Percentiles rank a stretch among this genome's conserved stretches.
phyloP scores from a whole-genome alignment of 2,329 filamentous ascomycete genomes.

The Fusarium buharicum region DNA sequence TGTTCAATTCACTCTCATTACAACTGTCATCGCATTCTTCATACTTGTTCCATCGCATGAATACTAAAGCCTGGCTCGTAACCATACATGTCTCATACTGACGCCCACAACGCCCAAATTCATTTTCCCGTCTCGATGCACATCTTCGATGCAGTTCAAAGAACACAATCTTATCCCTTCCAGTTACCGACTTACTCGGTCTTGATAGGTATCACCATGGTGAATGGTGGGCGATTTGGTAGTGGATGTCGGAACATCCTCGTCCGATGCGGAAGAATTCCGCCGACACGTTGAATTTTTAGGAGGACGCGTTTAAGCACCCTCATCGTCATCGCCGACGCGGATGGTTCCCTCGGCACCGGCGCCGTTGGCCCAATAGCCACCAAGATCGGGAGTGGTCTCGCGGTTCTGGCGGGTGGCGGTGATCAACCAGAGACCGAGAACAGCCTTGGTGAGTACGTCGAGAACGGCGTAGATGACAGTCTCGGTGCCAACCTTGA shows the following conservation, averaged over 20 bases:
- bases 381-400: slow-evolving; percentile 51
- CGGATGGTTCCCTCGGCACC: slow-evolving; percentile 51
- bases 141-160: neutral
- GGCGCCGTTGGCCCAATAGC: slow-evolving; percentile 53
- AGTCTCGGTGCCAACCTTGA: slow-evolving; percentile 46
- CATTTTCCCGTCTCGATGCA: neutral
- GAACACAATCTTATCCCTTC: slow-evolving; percentile 18
- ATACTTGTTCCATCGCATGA: slow-evolving; percentile 10
- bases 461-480: slow-evolving; percentile 48
- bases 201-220: neutral
- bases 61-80: slow-evolving; percentile 4
- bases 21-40: neutral
- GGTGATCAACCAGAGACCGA: slow-evolving; percentile 49
- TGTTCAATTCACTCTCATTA: neutral
- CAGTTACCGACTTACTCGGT: neutral
- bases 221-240: neutral
- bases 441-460: slow-evolving; percentile 46
- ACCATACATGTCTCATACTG: slow-evolving; percentile 12
- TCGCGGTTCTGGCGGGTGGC: slow-evolving; percentile 52
- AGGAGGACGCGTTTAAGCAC: slow-evolving; percentile 23
- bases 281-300: neutral
- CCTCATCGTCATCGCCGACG: slow-evolving; percentile 54
- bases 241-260: neutral
- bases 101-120: slow-evolving; percentile 17
- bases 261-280: neutral